Evolutionary conservation across 2,329 filamentous ascomycete genomes (phyloP), one percentile per base, ranked within the genome.

Genomic region (Scedosporium dehoogii): DNA sequence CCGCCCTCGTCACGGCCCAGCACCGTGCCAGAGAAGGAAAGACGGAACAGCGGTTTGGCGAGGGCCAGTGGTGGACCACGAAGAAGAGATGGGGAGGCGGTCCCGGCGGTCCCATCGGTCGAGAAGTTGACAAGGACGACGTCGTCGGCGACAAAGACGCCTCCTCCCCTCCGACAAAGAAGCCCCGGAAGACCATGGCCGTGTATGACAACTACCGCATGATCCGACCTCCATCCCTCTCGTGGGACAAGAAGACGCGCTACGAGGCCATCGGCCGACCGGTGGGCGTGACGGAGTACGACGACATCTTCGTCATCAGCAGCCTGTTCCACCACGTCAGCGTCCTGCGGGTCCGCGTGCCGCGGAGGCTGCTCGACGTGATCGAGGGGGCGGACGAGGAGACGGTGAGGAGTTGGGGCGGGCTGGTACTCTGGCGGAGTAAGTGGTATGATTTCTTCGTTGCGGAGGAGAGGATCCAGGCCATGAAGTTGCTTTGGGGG

Each of bases 131-230:
- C 55, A 75, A 75, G 51, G 78, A 81, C 64, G 69, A 74, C 9
- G 67, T 77, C 27, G 67, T 77, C 12, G 78, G 77, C 21, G 80
- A 82, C 65, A 81, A 79, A 68, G 78, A 81, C 60, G 70, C 71
- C 53, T 64, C 66, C 5, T 68, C 72, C 60, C 74, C 73, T 3
- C 65, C 70, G 3, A 70, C 68, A 42, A 83, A 83, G 70, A 83
- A 79, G 65, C 72, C 79, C 44, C 79, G 82, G 64, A 84, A 81
- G 70, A 83, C 77, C 60, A 73, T 83, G 70, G 79, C 78, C 64
- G 78, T 86, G 57, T 87, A 87, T 69, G 85, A 87, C 69, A 82
- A 78, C 67, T 87, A 87, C 72, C 80, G 85, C 63, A 85, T 84
- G 77, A 76, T 87, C 55, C 78, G 82, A 1, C 81, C 81, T 7